Percentiles rank a stretch among this genome's conserved stretches.
Conservation (phyloP, 768 basidiomycete genomes). For the Postia placenta region DNA sequence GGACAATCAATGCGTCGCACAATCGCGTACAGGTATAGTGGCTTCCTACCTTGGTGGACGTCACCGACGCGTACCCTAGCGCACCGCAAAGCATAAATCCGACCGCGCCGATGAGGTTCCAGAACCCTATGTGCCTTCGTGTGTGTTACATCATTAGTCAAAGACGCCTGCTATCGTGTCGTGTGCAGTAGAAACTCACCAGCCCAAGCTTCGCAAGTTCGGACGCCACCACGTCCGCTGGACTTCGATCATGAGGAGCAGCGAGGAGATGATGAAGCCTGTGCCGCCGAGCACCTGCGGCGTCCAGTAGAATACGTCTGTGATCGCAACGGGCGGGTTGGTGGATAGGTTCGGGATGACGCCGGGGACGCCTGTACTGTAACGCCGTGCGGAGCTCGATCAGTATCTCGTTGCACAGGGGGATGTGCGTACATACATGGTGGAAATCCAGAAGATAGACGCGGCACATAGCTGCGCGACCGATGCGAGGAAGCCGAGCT, state of each 20-base stretch:
- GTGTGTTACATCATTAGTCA: too few species aligned
- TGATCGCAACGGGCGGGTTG: slow-evolving; percentile 23
- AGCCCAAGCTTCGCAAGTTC: slow-evolving; percentile 40
- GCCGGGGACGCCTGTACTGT: slow-evolving; percentile 35
- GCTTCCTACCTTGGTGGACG: slow-evolving; percentile 13
- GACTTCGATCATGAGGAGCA: slow-evolving; percentile 47
- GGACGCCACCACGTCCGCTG: slow-evolving; percentile 51
- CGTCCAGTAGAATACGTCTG: slow-evolving; percentile 51
- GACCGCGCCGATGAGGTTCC: slow-evolving; percentile 55
- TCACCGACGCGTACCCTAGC: slow-evolving; percentile 37
- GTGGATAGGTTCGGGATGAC: slow-evolving; percentile 29
- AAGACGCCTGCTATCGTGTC: slow-evolving; percentile 1
- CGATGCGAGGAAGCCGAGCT: slow-evolving; percentile 44
- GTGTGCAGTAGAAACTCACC: slow-evolving; percentile 33
- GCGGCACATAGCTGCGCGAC: slow-evolving; percentile 50
- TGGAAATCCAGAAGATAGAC: slow-evolving; percentile 53
- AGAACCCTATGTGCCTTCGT: slow-evolving; percentile 31
- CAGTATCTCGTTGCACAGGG: too few species aligned
- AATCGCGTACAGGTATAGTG: too few species aligned
- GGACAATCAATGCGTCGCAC: too few species aligned
- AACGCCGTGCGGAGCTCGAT: too few species aligned
- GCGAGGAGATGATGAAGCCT: slow-evolving; percentile 48
- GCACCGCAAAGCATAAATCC: slow-evolving; percentile 57
- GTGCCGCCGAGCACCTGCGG: slow-evolving; percentile 58
- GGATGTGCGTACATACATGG: slow-evolving; percentile 14